A percentile compares a stretch with the other conserved stretches of the same genome.
Conservation (phyloP, 192 early-diverging fungal species). For the Geranomyces michiganensis region DNA sequence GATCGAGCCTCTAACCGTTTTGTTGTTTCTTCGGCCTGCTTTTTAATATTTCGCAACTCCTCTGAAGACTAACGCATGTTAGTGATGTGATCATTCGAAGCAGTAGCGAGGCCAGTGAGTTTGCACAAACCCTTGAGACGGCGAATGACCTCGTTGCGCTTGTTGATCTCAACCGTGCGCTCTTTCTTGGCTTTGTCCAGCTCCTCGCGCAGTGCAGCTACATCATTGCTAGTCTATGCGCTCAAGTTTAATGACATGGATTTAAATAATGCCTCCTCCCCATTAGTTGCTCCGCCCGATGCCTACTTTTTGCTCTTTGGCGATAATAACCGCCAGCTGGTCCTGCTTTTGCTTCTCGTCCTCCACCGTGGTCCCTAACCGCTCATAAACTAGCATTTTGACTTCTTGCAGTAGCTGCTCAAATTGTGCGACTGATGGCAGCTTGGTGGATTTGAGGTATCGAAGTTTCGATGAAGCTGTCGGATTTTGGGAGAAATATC, state of each 20-base stretch:
- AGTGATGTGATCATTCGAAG: neutral
- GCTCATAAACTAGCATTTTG: slow-evolving; percentile 55
- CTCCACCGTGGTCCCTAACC: slow-evolving; percentile 54
- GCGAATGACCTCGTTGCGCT: slow-evolving; percentile 58
- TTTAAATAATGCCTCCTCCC: no score
- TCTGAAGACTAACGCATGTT: slow-evolving; percentile 31
- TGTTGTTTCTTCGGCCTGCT: slow-evolving; percentile 64
- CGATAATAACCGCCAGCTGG: slow-evolving; percentile 54
- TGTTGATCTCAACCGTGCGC: slow-evolving; percentile 52
- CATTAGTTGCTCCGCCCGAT: no score
- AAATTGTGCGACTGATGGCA: slow-evolving; percentile 39
- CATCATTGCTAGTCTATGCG: slow-evolving; percentile 53
- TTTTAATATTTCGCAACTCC: slow-evolving; percentile 60
- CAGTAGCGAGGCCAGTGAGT: neutral
- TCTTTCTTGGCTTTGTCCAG: slow-evolving; percentile 57
- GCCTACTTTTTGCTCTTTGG: slow-evolving; percentile 59
- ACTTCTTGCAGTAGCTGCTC: slow-evolving; percentile 56
- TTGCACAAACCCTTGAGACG: slow-evolving; percentile 51
- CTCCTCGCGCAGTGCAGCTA: slow-evolving; percentile 47
- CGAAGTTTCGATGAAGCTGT: slow-evolving; percentile 46
- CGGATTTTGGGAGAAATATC: slow-evolving; percentile 55
- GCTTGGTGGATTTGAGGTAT: slow-evolving; percentile 49
- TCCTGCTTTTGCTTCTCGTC: slow-evolving; percentile 59
- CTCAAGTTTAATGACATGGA: no score
- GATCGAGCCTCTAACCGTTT: slow-evolving; percentile 55